Evolutionary conservation across 2,329 filamentous ascomycete genomes (phyloP).

Genomic region (Clonostachys chloroleuca): DNA sequence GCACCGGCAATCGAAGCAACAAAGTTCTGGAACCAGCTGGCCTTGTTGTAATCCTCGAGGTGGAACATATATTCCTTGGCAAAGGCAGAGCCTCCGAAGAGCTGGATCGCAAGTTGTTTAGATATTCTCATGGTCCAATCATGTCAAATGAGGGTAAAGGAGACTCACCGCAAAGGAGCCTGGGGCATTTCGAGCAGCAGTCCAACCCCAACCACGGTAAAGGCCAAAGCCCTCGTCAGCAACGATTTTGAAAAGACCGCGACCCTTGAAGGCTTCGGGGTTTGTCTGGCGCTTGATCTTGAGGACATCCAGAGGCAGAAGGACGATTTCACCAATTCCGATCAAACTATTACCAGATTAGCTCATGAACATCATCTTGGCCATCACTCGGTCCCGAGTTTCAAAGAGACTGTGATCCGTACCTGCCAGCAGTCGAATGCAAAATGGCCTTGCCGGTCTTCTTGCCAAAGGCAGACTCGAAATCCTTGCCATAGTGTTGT

Average conservation of each 20-base stretch:
- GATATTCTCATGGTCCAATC: background rate
- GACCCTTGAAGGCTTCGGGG: slow-evolving; percentile 93
- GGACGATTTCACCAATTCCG: slow-evolving; percentile 93
- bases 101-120: slow-evolving; percentile 40
- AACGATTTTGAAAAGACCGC: slow-evolving; percentile 85
- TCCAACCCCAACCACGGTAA: slow-evolving; percentile 97
- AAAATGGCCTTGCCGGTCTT: slow-evolving; percentile 98
- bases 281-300: slow-evolving; percentile 99
- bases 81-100: slow-evolving; percentile 95
- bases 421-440: slow-evolving; percentile 94
- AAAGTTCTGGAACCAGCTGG: slow-evolving; percentile 94
- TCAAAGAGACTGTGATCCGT: slow-evolving; percentile 12
- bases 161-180: slow-evolving; percentile 86
- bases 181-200: slow-evolving; percentile 91
- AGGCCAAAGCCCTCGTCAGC: slow-evolving; percentile 91
- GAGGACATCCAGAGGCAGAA: slow-evolving; percentile 91
- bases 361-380: background rate
- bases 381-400: background rate
- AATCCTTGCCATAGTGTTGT: slow-evolving; percentile 73
- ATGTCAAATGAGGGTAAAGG: background rate
- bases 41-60: slow-evolving; percentile 91
- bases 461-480: slow-evolving; percentile 88
- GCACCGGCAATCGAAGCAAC: slow-evolving; percentile 93
- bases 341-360: slow-evolving; percentile 60
- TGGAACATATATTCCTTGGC: slow-evolving; percentile 95